Percentiles rank a stretch among this genome's conserved stretches.
These are phyloP conservation scores for Trichosporon sp. DNA, from an alignment of 1,284 basidiomycete species.

Conservation along the genomic window DNA sequence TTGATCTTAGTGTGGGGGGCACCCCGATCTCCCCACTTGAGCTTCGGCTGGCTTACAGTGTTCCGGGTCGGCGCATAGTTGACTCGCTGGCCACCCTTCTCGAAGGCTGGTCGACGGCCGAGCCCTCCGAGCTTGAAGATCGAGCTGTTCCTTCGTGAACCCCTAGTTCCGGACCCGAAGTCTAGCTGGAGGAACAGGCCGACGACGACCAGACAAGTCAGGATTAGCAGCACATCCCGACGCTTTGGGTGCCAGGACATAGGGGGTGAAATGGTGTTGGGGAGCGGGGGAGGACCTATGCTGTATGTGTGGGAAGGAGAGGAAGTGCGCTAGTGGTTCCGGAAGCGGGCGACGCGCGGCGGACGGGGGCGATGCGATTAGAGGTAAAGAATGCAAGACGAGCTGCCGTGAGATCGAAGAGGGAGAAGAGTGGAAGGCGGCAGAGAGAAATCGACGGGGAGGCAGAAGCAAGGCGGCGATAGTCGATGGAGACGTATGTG, in stretches of 20 bases:
- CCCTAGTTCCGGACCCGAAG: conserved; percentile 16
- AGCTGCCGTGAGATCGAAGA: not conserved
- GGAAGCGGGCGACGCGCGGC: not conserved
- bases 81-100: conserved; percentile 2
- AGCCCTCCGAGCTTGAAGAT: conserved; percentile 30
- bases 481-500: not conserved
- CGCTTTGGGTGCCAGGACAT: conserved; percentile 40
- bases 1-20: conserved; percentile 39
- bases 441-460: not conserved
- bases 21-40: conserved; percentile 41
- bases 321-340: not conserved
- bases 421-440: not conserved
- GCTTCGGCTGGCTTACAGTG: conserved; percentile 30
- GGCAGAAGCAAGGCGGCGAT: not conserved
- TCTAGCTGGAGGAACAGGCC: conserved; percentile 46
- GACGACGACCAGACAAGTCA: conserved; percentile 38
- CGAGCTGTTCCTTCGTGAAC: not conserved
- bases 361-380: not conserved
- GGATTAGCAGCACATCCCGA: conserved; percentile 43
- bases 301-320: not conserved
- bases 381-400: not conserved
- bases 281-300: not conserved
- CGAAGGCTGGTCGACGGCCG: conserved; percentile 2
- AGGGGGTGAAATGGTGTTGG: not conserved
- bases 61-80: conserved; percentile 7